Percentiles rank a stretch among this genome's conserved stretches.
These are phyloP conservation scores for Karstenula rhodostoma DNA, from an alignment of 2,329 filamentous ascomycete genomes.

Conservation along the genomic window DNA sequence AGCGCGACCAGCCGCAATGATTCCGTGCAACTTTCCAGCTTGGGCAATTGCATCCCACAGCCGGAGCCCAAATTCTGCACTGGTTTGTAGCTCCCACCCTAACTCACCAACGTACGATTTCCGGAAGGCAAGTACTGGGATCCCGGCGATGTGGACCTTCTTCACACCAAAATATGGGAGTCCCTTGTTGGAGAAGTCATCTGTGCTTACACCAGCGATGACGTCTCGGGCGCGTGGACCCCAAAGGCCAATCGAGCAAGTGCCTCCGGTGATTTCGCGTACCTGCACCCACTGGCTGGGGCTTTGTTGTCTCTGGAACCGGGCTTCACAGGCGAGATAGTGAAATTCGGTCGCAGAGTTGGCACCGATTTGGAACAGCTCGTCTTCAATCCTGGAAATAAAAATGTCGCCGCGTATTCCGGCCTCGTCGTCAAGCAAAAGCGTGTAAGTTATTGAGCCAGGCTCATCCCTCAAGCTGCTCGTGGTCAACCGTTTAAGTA, in stretches of 20 bases:
- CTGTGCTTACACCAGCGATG: constrained; percentile 54
- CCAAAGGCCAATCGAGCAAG: constrained; percentile 70
- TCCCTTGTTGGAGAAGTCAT: constrained; percentile 57
- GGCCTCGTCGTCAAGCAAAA: constrained; percentile 63
- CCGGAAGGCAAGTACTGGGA: constrained; percentile 65
- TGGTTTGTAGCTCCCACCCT: constrained; percentile 70
- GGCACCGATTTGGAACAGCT: constrained; percentile 64
- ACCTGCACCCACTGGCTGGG: constrained; percentile 60
- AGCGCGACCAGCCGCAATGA: constrained; percentile 66
- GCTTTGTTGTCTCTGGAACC: constrained; percentile 52
- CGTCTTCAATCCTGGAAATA: constrained; percentile 60
- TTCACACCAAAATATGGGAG: constrained; percentile 63
- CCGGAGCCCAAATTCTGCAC: constrained; percentile 64
- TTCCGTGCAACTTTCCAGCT: constrained; percentile 62
- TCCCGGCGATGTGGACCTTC: constrained; percentile 59
- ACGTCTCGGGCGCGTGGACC: constrained; percentile 65
- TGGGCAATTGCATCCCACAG: constrained; percentile 67
- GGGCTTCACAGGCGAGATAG: constrained; percentile 64
- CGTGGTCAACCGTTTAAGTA: constrained; percentile 64
- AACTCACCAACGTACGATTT: constrained; percentile 69
- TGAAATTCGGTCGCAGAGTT: constrained; percentile 64
- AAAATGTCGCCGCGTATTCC: constrained; percentile 66
- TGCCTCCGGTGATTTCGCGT: constrained; percentile 66
- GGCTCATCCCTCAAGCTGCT: constrained; percentile 58
- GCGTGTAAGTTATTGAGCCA: constrained; percentile 64